phyloP scores from a whole-genome alignment of 768 basidiomycete species.

The Collybia nuda region DNA sequence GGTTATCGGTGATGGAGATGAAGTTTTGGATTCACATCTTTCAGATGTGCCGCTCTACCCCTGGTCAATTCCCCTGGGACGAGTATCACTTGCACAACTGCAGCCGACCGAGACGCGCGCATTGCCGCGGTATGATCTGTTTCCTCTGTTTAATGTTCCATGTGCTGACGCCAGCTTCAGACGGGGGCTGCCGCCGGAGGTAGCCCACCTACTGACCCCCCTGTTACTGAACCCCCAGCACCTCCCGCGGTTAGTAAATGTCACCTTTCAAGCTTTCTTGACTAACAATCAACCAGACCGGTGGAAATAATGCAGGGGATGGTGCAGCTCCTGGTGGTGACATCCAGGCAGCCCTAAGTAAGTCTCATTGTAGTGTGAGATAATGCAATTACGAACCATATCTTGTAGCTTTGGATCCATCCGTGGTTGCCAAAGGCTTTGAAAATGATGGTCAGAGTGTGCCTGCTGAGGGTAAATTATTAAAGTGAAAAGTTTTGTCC shows the following conservation, averaged over 20 bases:
- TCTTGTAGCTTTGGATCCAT: constrained; percentile 38
- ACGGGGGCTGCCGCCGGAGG: constrained; percentile 11
- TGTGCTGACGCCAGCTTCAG: constrained; percentile 2
- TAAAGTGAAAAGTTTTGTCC: not conserved
- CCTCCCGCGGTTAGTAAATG: not conserved
- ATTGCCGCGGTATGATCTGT: constrained; percentile 39
- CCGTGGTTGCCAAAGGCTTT: constrained; percentile 45
- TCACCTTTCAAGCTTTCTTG: not conserved
- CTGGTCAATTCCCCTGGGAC: constrained; percentile 49
- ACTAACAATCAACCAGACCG: not conserved
- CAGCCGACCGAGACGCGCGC: constrained; percentile 43
- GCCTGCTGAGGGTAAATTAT: constrained; percentile 29
- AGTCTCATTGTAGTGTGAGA: constrained; percentile 2
- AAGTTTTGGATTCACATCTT: not conserved
- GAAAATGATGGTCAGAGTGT: constrained; percentile 48
- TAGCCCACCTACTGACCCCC: not conserved
- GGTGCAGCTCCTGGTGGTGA: constrained; percentile 20
- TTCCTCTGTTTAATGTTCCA: not conserved
- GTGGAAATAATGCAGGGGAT: not conserved
- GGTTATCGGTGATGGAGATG: not conserved
- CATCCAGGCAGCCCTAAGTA: constrained; percentile 36
- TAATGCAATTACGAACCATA: not conserved
- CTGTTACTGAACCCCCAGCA: not conserved
- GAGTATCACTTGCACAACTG: constrained; percentile 49
- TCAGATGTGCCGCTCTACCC: constrained; percentile 52